Evolutionary conservation across 179 eudicot species (phyloP).

Genomic region (Pouteria campechiana): DNA sequence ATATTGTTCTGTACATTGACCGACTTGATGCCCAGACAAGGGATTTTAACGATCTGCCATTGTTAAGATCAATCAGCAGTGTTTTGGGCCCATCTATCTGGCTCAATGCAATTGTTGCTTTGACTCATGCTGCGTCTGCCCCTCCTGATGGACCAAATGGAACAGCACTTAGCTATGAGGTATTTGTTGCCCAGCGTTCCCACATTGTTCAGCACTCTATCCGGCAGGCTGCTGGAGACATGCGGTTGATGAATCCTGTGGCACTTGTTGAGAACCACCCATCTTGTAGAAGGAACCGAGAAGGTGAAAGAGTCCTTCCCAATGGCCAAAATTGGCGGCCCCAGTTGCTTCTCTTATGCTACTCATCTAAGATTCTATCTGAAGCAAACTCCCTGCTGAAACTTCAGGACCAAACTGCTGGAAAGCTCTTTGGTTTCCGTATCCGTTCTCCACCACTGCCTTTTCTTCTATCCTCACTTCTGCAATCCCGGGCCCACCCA

Average conservation of each 20-base stretch:
- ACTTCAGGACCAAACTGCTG: constrained; percentile 22
- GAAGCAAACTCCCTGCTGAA: constrained; percentile 31
- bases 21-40: constrained; percentile 54
- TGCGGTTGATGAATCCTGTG: constrained; percentile 48
- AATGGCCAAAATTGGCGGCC: constrained; percentile 70
- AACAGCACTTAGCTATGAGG: constrained; percentile 52
- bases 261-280: constrained; percentile 74
- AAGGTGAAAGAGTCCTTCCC: constrained; percentile 44
- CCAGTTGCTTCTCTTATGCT: constrained; percentile 55
- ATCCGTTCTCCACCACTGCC: constrained; percentile 40
- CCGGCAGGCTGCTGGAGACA: constrained; percentile 48
- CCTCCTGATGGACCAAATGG: constrained; percentile 89
- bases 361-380: constrained; percentile 60
- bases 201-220: constrained; percentile 57
- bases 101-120: constrained; percentile 51
- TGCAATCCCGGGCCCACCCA: constrained; percentile 50
- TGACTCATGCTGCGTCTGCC: constrained; percentile 78
- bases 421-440: constrained; percentile 41
- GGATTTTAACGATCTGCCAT: constrained; percentile 54
- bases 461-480: constrained; percentile 36
- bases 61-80: constrained; percentile 49
- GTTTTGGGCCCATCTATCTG: constrained; percentile 65
- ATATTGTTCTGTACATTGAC: constrained; percentile 73
- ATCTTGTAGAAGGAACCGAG: constrained; percentile 23
- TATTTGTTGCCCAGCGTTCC: constrained; percentile 55